These are phyloP conservation scores for Botryotinia globosa DNA, from an alignment of 2,329 filamentous ascomycete genomes.

Conservation along the genomic window DNA sequence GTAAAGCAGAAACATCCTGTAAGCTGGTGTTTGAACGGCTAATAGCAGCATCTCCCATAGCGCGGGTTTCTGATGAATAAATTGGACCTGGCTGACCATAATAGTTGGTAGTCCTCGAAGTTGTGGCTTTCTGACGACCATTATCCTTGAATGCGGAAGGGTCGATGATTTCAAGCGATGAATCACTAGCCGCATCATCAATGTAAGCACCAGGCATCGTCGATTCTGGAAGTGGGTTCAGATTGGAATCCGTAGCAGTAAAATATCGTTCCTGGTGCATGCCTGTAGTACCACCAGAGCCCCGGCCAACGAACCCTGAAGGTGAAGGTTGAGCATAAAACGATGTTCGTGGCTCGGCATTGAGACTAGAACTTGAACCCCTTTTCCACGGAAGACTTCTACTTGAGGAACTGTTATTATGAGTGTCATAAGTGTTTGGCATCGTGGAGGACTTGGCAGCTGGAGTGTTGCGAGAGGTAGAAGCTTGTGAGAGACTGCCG, in stretches of 20 bases:
- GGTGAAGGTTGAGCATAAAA: background rate
- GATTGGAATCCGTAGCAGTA: constrained; percentile 18
- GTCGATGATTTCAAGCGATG: constrained; percentile 37
- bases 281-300: background rate
- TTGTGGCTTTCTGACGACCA: constrained; percentile 23
- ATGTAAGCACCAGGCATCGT: constrained; percentile 25
- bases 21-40: constrained; percentile 16
- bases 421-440: background rate
- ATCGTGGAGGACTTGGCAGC: background rate
- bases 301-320: background rate
- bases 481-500: constrained; percentile 21
- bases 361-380: background rate
- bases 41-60: constrained; percentile 22
- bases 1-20: constrained; percentile 31
- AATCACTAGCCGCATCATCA: constrained; percentile 33
- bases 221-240: constrained; percentile 14
- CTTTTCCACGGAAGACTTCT: constrained; percentile 7
- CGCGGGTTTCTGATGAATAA: constrained; percentile 24
- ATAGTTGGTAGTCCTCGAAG: background rate
- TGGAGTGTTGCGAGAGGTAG: constrained; percentile 15
- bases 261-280: background rate
- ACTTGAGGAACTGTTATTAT: background rate
- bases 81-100: background rate
- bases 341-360: constrained; percentile 1
- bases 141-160: constrained; percentile 34